phyloP scores from a whole-genome alignment of 345 rosid species.

The Pistacia atlantica region DNA sequence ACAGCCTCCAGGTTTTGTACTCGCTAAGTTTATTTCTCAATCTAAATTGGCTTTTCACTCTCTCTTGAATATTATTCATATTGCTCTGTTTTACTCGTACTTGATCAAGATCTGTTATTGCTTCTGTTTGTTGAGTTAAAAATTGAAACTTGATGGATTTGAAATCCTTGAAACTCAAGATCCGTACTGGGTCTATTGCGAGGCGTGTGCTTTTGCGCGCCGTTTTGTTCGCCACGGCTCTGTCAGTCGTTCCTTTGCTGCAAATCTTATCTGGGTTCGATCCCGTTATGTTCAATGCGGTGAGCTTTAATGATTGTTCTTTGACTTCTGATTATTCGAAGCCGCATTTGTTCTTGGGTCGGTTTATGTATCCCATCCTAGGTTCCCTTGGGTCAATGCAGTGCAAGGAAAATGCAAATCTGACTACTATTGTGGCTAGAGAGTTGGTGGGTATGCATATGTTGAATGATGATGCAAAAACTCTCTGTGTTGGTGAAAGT shows the following conservation, averaged over 20 bases:
- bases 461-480: constrained; percentile 46
- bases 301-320: constrained; percentile 43
- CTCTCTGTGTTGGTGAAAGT: constrained; percentile 81
- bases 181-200: constrained; percentile 49
- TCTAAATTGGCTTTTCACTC: constrained; percentile 36
- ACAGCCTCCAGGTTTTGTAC: constrained; percentile 98
- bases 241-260: constrained; percentile 59
- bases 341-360: constrained; percentile 32
- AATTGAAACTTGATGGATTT: constrained; percentile 44
- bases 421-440: constrained; percentile 48
- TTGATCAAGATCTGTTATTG: not conserved
- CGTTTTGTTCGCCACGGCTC: constrained; percentile 46
- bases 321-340: constrained; percentile 32
- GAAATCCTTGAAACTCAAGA: constrained; percentile 45
- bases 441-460: constrained; percentile 59
- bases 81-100: not conserved
- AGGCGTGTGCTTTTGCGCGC: constrained; percentile 69
- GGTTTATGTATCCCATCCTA: constrained; percentile 51
- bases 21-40: constrained; percentile 46
- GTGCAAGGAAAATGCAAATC: constrained; percentile 49
- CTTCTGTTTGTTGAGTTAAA: constrained; percentile 5
- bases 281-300: constrained; percentile 34
- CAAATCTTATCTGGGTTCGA: constrained; percentile 46
- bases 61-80: constrained; percentile 23
- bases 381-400: constrained; percentile 40